Evolutionary conservation across 306 rosid genomes (phyloP).

Genomic region (Argentina anserina): DNA sequence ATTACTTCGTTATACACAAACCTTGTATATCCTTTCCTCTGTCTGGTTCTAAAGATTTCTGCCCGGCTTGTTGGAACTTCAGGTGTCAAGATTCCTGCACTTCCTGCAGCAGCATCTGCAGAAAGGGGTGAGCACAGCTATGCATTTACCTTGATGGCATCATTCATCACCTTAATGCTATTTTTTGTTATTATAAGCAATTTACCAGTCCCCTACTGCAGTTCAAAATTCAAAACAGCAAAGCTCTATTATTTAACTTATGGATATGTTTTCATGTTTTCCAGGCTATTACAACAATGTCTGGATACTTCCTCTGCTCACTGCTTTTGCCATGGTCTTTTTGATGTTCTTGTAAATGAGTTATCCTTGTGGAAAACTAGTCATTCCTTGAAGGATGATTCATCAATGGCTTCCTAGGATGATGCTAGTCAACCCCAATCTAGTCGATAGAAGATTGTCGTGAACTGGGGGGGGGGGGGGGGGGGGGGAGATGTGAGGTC

Average conservation of each 20-base stretch:
- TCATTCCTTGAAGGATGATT: constrained; percentile 21
- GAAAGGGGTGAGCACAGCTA: constrained; percentile 47
- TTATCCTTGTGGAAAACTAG: constrained; percentile 16
- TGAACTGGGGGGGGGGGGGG: no score
- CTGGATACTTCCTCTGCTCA: constrained; percentile 31
- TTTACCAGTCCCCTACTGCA: neutral
- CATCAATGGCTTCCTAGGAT: constrained; percentile 14
- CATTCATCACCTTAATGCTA: neutral
- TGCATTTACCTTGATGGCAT: neutral
- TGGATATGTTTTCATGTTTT: constrained; percentile 17
- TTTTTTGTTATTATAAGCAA: neutral
- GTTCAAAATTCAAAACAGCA: neutral
- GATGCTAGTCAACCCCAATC: constrained; percentile 31
- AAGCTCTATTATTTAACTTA: neutral
- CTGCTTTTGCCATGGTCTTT: constrained; percentile 43
- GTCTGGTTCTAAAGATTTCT: constrained; percentile 10
- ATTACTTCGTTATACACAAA: neutral
- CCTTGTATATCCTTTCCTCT: neutral
- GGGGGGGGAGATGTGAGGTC: constrained; percentile 24
- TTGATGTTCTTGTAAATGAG: constrained; percentile 33
- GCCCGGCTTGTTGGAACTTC: constrained; percentile 31
- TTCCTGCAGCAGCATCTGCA: constrained; percentile 88
- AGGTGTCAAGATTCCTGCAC: constrained; percentile 94
- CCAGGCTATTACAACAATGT: constrained; percentile 51
- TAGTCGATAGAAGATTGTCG: constrained; percentile 13